Conservation (phyloP, 225 moss, liverwort and hornwort species). For the Asterella californica region DNA sequence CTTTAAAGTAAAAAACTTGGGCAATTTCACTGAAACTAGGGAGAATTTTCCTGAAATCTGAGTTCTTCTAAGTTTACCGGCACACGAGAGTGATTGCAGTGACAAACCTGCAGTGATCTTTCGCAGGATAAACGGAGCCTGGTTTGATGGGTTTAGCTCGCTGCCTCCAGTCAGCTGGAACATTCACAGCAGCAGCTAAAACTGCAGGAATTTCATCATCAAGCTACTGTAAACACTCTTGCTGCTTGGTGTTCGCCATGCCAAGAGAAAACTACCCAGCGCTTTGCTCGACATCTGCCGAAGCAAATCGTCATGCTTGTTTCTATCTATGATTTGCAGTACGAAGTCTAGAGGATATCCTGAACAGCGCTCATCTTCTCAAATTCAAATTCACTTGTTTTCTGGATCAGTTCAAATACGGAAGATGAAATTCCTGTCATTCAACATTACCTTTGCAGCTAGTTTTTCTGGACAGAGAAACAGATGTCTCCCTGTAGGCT, state of each 20-base stretch:
- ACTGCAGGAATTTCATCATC: background rate
- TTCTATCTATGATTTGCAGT: background rate
- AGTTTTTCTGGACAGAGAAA: background rate
- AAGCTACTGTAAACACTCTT: background rate
- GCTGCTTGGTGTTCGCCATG: background rate
- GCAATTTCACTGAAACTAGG: background rate
- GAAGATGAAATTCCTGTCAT: background rate
- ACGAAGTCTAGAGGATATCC: background rate
- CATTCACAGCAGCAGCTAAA: slow-evolving; percentile 50
- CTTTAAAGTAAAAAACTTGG: background rate
- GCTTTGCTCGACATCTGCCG: background rate
- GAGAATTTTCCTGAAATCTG: background rate
- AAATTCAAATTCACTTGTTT: background rate
- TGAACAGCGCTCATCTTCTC: background rate
- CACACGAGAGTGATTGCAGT: background rate
- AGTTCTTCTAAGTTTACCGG: background rate
- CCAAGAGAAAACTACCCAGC: background rate
- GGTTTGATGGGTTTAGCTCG: slow-evolving; percentile 79
- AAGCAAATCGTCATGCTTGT: background rate
- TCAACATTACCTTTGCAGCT: slow-evolving; percentile 17
- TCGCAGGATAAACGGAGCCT: slow-evolving; percentile 80
- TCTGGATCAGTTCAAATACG: background rate
- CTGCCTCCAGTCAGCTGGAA: slow-evolving; percentile 62
- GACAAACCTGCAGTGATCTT: slow-evolving; percentile 80
- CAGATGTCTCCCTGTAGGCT: background rate